Base-by-base conservation (phyloP, 2,329 filamentous ascomycete species). In the Aureobasidium sp. region DNA sequence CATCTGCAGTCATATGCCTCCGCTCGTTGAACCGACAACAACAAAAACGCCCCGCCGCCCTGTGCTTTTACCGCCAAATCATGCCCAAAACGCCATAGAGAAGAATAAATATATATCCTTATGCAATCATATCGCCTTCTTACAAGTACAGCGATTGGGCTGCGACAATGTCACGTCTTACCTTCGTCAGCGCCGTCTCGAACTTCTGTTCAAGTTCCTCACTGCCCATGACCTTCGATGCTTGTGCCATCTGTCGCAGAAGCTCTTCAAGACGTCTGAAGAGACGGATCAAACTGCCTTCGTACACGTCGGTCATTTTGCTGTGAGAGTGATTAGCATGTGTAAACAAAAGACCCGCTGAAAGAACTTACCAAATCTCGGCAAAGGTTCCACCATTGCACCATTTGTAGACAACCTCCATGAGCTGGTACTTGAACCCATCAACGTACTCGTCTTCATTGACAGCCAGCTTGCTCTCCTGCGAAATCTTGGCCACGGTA, bases 261-360 rank as follows among this genome's bases (percentile, higher is more conserved):
- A 97, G 81, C 77, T 99, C 94, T 76, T 99, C 94, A 35, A 99
- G 81, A 22, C 94, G 89, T 60, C 94, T 89, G 85, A 99, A 99
- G 42, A 97, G 85, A 53, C 94, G 91, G 69, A 99, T 97, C 64
- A 99, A 79, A 63, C 91, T 97, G 64, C 94, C 94, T 78, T 99
- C 94, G 75, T 97, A 99, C 31, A 93, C 90, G 69, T 97, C 93
- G 31, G 94, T 97, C 92, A 99, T 97, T 90, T 96, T 96, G 77
- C 93, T 96, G 66, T 8, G 52, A 29, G 66, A 4, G 54, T 66
- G 42, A 61, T 57, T 40, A 63, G 44, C 50, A 58, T 61, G 59
- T 47, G 61, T 39, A 33, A 37, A 31, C 40, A 42, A 22, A 62
- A 54, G 63, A 24, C 24, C 24, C 24, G 24, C 24, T 4, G 24